Evolutionary conservation across 2,329 filamentous ascomycete species (phyloP).

Genomic region (Ascocoryne sarcoides): DNA sequence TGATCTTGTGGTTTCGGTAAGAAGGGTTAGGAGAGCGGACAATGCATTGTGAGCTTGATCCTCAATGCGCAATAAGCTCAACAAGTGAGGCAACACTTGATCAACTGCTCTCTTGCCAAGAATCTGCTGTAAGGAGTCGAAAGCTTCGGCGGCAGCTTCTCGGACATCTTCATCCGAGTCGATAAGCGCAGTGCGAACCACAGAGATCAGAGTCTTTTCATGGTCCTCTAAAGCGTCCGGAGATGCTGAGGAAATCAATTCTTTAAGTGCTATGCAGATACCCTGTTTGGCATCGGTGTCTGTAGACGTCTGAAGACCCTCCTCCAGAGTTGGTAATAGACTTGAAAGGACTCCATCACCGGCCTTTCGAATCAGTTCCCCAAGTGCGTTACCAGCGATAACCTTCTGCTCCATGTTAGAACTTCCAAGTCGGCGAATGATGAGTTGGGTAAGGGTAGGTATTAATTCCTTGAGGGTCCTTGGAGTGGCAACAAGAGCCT

Average conservation of each 20-base stretch:
- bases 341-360: slow-evolving; percentile 87
- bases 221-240: slow-evolving; percentile 86
- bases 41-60: slow-evolving; percentile 86
- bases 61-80: slow-evolving; percentile 80
- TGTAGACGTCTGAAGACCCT: slow-evolving; percentile 77
- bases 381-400: slow-evolving; percentile 93
- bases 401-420: slow-evolving; percentile 98
- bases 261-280: slow-evolving; percentile 91
- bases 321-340: slow-evolving; percentile 82
- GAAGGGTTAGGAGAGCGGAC: slow-evolving; percentile 81
- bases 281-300: slow-evolving; percentile 93
- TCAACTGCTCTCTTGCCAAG: slow-evolving; percentile 92
- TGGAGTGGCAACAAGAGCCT: slow-evolving; percentile 53
- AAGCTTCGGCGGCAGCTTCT: slow-evolving; percentile 93
- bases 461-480: slow-evolving; percentile 91
- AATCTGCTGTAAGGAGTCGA: slow-evolving; percentile 88
- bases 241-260: slow-evolving; percentile 83
- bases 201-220: slow-evolving; percentile 88
- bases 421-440: slow-evolving; percentile 88
- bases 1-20: slow-evolving; percentile 86
- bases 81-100: slow-evolving; percentile 85
- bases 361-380: slow-evolving; percentile 93
- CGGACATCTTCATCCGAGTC: slow-evolving; percentile 84
- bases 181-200: slow-evolving; percentile 85
- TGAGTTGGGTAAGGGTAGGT: slow-evolving; percentile 86